Conservation (phyloP, 2,329 filamentous ascomycete species). For the Monosporascus sp. region DNA sequence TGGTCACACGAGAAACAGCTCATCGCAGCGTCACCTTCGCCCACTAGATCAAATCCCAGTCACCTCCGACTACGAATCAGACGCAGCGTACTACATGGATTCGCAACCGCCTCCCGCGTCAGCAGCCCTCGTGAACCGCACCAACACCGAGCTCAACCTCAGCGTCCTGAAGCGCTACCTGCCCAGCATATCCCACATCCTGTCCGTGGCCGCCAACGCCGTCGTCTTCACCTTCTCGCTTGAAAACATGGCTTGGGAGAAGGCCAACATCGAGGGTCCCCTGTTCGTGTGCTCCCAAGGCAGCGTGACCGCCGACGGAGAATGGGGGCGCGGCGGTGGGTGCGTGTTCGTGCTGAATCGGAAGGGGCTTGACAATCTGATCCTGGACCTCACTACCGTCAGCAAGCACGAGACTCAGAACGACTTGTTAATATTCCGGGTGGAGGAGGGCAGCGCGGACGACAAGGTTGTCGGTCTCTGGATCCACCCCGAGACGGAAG, state of each 20-base stretch:
- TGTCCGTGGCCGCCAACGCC: slow-evolving; percentile 77
- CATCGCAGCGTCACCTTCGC: slow-evolving; percentile 21
- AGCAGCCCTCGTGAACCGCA: slow-evolving; percentile 54
- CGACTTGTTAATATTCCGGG: slow-evolving; percentile 47
- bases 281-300: slow-evolving; percentile 75
- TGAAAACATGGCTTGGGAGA: slow-evolving; percentile 69
- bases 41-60: slow-evolving; percentile 24
- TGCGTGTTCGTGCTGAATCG: slow-evolving; percentile 72
- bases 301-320: slow-evolving; percentile 27
- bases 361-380: slow-evolving; percentile 64
- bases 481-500: slow-evolving; percentile 20
- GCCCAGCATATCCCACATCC: slow-evolving; percentile 65
- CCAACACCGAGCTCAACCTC: slow-evolving; percentile 83
- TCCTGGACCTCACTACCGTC: slow-evolving; percentile 57
- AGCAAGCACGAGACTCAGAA: slow-evolving; percentile 58
- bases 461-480: slow-evolving; percentile 19
- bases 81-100: slow-evolving; percentile 46
- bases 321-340: slow-evolving; percentile 24
- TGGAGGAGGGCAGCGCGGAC: slow-evolving; percentile 21
- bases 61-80: slow-evolving; percentile 60
- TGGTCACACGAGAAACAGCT: slow-evolving; percentile 29
- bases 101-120: slow-evolving; percentile 34
- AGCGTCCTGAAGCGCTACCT: slow-evolving; percentile 77
- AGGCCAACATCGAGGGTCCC: slow-evolving; percentile 77
- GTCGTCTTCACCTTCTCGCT: slow-evolving; percentile 73